phyloP scores from a whole-genome alignment of 495 filamentous ascomycete species.

The Tuber indicum region DNA sequence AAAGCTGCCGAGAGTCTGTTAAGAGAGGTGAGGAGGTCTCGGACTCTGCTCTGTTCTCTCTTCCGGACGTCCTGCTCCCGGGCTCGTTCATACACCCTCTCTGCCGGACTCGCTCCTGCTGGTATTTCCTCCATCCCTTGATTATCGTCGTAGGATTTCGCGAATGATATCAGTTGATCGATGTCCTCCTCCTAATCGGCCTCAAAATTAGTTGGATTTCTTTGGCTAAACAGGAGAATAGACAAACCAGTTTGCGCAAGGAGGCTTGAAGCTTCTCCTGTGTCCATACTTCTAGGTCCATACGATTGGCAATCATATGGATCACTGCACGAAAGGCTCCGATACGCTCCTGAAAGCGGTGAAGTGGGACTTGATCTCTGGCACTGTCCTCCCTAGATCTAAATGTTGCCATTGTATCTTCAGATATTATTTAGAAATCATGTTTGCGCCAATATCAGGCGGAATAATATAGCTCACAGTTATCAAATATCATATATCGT shows the following conservation, averaged over 20 bases:
- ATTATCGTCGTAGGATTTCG: neutral
- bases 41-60: neutral
- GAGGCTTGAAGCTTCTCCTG: neutral
- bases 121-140: neutral
- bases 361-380: neutral
- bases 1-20: neutral
- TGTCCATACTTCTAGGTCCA: neutral
- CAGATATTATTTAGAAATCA: neutral
- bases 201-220: neutral
- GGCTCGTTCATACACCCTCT: too few species aligned
- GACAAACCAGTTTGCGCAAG: neutral
- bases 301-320: neutral
- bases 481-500: too few species aligned
- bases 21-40: neutral
- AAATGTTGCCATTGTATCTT: neutral
- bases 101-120: too few species aligned
- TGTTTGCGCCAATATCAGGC: neutral
- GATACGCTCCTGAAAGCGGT: neutral
- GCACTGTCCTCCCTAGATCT: neutral
- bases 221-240: neutral
- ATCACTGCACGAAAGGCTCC: neutral
- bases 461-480: neutral
- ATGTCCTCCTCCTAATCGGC: neutral
- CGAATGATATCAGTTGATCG: neutral
- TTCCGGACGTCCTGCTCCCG: too few species aligned